Percentiles rank a stretch among this genome's conserved stretches.
phyloP scores from a whole-genome alignment of 257 asterid species.

The Coffea canephora region DNA sequence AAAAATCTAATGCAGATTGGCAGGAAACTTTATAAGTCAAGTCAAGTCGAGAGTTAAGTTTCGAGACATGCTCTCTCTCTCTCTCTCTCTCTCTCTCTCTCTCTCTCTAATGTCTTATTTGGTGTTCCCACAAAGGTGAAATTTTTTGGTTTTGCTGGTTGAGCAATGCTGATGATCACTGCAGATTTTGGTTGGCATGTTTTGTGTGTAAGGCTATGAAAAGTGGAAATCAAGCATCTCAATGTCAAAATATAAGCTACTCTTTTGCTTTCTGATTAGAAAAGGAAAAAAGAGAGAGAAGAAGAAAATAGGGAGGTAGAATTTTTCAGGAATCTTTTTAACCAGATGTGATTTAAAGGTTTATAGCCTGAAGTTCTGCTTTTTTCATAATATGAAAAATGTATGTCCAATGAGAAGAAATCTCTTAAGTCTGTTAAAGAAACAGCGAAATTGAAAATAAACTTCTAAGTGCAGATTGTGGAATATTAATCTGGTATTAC shows the following conservation, averaged over 20 bases:
- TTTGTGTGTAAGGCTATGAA: not conserved
- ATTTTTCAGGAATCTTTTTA: no score
- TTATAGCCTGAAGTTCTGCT: no score
- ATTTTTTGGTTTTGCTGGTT: not conserved
- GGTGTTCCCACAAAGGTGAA: not conserved
- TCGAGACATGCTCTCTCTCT: no score
- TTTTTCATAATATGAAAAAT: not conserved
- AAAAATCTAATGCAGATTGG: not conserved
- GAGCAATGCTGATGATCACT: not conserved
- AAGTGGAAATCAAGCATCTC: not conserved
- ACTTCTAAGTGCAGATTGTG: not conserved
- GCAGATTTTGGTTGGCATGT: not conserved
- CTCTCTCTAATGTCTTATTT: no score
- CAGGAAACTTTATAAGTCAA: not conserved
- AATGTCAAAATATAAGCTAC: no score
- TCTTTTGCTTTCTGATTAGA: not conserved
- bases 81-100: no score
- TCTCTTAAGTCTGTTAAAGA: not conserved
- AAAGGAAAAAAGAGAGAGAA: no score
- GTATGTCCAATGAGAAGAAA: not conserved
- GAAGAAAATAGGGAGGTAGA: not conserved
- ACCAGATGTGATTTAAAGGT: not conserved
- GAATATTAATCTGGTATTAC: not conserved
- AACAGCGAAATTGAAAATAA: no score
- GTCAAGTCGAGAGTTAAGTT: not conserved